Conservation (phyloP, 805 yeast species). For the Candida xiaguanensis region DNA sequence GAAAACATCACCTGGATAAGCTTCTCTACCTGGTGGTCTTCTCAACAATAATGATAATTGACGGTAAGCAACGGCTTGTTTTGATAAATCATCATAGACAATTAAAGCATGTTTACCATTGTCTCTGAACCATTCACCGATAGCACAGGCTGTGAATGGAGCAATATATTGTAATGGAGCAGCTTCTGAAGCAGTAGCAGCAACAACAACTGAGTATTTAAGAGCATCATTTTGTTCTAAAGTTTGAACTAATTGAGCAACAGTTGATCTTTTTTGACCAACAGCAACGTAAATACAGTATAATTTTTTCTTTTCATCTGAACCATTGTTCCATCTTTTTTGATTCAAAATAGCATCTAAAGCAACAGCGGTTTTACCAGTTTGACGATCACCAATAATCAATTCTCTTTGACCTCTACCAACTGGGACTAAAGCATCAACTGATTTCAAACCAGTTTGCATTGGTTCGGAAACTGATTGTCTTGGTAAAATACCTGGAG, state of each 20-base stretch:
- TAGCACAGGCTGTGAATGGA: slow-evolving; percentile 99
- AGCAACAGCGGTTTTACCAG: slow-evolving; percentile 99
- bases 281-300: slow-evolving; percentile 99
- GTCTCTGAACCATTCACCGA: slow-evolving; percentile 99
- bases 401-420: slow-evolving; percentile 99
- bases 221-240: slow-evolving; percentile 97
- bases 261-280: slow-evolving; percentile 99
- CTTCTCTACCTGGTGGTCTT: slow-evolving; percentile 97
- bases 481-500: slow-evolving; percentile 99
- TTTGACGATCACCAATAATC: slow-evolving; percentile 99
- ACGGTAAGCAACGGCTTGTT: slow-evolving; percentile 99
- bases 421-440: slow-evolving; percentile 97
- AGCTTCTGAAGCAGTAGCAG: slow-evolving; percentile 99
- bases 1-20: slow-evolving; percentile 96
- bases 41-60: slow-evolving; percentile 96
- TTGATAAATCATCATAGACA: slow-evolving; percentile 96
- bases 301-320: slow-evolving; percentile 94
- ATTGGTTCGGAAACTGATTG: slow-evolving; percentile 98
- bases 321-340: slow-evolving; percentile 96
- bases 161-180: slow-evolving; percentile 99
- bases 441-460: slow-evolving; percentile 99
- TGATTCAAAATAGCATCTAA: slow-evolving; percentile 97
- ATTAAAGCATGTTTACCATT: slow-evolving; percentile 97
- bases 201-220: slow-evolving; percentile 96
- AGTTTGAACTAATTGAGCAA: slow-evolving; percentile 98